Evolutionary conservation across 2,329 filamentous ascomycete species (phyloP).

Genomic region (Thermothelomyces thermophilus): DNA sequence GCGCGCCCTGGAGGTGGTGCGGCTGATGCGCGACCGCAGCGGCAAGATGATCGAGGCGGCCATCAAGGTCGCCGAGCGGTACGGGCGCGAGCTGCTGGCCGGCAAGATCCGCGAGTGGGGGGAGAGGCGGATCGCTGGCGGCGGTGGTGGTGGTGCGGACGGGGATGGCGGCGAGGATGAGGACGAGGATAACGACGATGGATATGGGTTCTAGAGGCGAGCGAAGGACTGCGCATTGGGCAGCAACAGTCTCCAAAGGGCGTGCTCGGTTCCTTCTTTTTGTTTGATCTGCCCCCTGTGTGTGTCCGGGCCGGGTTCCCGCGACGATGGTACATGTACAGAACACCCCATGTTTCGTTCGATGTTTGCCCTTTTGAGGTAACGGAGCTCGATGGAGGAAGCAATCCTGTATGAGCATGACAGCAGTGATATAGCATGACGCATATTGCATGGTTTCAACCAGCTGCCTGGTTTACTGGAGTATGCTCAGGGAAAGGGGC

Average conservation of each 20-base stretch:
- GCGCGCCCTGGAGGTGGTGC: slow-evolving; percentile 87
- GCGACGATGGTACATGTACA: background rate
- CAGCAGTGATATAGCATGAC: slow-evolving; percentile 1
- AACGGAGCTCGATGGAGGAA: too few species aligned
- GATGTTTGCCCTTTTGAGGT: too few species aligned
- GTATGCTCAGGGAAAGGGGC: background rate
- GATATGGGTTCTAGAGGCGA: too few species aligned
- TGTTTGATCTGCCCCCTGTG: background rate
- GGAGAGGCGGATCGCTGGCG: slow-evolving; percentile 59
- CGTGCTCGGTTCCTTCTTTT: background rate
- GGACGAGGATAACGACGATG: background rate
- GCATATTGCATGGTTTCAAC: background rate
- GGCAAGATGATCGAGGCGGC: slow-evolving; percentile 91
- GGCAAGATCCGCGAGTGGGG: slow-evolving; percentile 87
- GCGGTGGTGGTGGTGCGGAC: slow-evolving; percentile 51
- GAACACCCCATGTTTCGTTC: slow-evolving; percentile 7
- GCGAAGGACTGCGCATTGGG: too few species aligned
- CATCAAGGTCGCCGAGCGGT: slow-evolving; percentile 79
- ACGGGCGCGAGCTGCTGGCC: slow-evolving; percentile 69
- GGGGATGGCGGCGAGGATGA: slow-evolving; percentile 7
- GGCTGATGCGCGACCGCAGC: slow-evolving; percentile 73
- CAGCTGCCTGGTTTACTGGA: background rate
- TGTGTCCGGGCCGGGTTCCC: too few species aligned
- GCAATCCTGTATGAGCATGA: too few species aligned
- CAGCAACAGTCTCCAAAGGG: too few species aligned